A percentile compares a stretch with the other conserved stretches of the same genome.
Evolutionary conservation across 2,329 filamentous ascomycete species (phyloP).

Genomic region (Microdochium bolleyi): DNA sequence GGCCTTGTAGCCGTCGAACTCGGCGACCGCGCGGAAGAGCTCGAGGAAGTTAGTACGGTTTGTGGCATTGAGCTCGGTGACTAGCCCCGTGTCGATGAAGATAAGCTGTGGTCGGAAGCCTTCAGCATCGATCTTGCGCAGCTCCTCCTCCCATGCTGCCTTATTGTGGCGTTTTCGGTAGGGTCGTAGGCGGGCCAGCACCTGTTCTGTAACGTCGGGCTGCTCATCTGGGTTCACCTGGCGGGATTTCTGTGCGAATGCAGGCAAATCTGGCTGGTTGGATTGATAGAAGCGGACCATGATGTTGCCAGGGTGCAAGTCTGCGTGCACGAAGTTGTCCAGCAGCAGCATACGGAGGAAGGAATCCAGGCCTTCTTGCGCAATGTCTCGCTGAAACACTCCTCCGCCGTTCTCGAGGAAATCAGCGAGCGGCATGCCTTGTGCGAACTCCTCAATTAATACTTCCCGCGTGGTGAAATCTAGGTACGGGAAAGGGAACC

Average conservation of each 20-base stretch:
- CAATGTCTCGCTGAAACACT: constrained; percentile 88
- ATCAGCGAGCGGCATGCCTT: constrained; percentile 83
- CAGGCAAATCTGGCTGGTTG: constrained; percentile 56
- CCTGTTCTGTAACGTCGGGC: constrained; percentile 77
- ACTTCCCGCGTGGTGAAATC: constrained; percentile 91
- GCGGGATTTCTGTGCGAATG: constrained; percentile 3
- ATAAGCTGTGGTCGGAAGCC: constrained; percentile 91
- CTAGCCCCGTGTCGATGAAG: constrained; percentile 94
- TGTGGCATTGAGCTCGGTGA: constrained; percentile 81
- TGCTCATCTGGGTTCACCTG: constrained; percentile 14
- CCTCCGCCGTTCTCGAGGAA: constrained; percentile 91
- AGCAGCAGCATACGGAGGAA: constrained; percentile 95
- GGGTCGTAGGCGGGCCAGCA: constrained; percentile 72
- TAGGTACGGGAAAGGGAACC: constrained; percentile 90
- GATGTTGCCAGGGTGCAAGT: constrained; percentile 95
- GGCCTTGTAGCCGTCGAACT: constrained; percentile 94
- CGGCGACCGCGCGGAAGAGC: constrained; percentile 89
- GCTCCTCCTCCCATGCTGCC: constrained; percentile 64
- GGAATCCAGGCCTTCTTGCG: constrained; percentile 88
- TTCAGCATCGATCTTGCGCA: constrained; percentile 72
- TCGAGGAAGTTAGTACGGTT: constrained; percentile 91
- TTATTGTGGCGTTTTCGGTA: constrained; percentile 54
- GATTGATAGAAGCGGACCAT: constrained; percentile 98
- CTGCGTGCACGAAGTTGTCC: constrained; percentile 96
- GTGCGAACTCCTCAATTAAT: constrained; percentile 89